A percentile compares a stretch with the other conserved stretches of the same genome.
Evolutionary conservation across 106 monocot species (phyloP).

Genomic region (Dendrobium chrysotoxum): DNA sequence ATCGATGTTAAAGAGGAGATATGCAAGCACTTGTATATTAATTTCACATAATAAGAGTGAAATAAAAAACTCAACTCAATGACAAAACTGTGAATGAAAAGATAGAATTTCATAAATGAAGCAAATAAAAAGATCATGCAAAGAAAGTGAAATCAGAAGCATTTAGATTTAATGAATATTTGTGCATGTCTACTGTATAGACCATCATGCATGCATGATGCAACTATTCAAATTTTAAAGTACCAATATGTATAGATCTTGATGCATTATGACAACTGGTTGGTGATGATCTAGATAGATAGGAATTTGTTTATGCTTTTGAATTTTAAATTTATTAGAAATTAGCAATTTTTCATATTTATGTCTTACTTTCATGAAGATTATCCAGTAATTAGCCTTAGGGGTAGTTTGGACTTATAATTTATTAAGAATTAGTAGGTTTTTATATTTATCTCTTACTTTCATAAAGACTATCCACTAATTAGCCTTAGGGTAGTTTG

Average conservation of each 20-base stretch:
- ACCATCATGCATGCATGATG: not conserved
- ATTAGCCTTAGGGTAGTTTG: not conserved
- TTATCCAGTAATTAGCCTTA: too few species aligned
- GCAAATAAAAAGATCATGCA: slow-evolving; percentile 1
- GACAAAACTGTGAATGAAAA: not conserved
- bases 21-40: not conserved
- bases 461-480: not conserved
- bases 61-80: slow-evolving; percentile 3
- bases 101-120: not conserved
- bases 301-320: too few species aligned
- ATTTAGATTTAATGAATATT: not conserved
- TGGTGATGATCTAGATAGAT: not conserved
- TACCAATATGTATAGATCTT: not conserved
- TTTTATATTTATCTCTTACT: not conserved
- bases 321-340: too few species aligned
- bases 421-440: too few species aligned
- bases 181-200: not conserved
- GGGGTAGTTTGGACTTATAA: too few species aligned
- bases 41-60: not conserved
- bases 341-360: too few species aligned
- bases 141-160: not conserved
- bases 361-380: too few species aligned
- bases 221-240: not conserved
- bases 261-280: not conserved
- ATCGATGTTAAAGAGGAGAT: slow-evolving; percentile 7